Percentiles rank a stretch among this genome's conserved stretches.
These are phyloP conservation scores for Clohesyomyces aquaticus DNA, from an alignment of 495 filamentous ascomycete genomes.

Conservation along the genomic window DNA sequence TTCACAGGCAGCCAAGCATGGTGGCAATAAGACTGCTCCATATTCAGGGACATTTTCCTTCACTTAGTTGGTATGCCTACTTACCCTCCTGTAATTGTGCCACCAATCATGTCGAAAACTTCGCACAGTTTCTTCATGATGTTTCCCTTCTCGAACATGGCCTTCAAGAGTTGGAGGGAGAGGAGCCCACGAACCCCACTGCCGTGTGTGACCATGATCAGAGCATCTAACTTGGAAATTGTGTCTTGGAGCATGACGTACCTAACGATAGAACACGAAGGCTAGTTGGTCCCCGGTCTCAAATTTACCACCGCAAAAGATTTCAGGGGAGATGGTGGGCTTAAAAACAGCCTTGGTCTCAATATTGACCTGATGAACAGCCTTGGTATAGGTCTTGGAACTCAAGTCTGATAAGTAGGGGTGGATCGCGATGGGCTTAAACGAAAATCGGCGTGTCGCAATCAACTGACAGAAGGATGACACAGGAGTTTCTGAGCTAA, in stretches of 20 bases:
- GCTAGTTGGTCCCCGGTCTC: background rate
- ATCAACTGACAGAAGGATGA: background rate
- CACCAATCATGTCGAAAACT: constrained; percentile 30
- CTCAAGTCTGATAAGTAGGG: no score
- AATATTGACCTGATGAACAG: background rate
- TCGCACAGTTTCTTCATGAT: constrained; percentile 32
- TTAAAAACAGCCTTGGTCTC: background rate
- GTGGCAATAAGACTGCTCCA: constrained; percentile 25
- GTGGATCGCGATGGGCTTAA: no score
- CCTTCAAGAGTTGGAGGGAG: constrained; percentile 21
- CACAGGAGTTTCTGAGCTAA: background rate
- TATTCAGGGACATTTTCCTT: background rate
- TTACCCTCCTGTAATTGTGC: constrained; percentile 36
- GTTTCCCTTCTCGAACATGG: constrained; percentile 22
- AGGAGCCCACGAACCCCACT: constrained; percentile 35
- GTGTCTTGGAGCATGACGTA: background rate
- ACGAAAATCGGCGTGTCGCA: no score
- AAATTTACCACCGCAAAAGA: background rate
- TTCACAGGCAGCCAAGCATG: constrained; percentile 27
- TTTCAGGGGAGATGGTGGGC: background rate
- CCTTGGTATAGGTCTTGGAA: no score
- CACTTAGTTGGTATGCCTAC: background rate
- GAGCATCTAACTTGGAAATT: background rate
- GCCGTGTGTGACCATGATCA: constrained; percentile 15
- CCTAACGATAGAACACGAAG: constrained; percentile 2